Percentiles rank a stretch among this genome's conserved stretches.
Conservation (phyloP, 169 alveolate species). For the Plasmodium vivax region DNA sequence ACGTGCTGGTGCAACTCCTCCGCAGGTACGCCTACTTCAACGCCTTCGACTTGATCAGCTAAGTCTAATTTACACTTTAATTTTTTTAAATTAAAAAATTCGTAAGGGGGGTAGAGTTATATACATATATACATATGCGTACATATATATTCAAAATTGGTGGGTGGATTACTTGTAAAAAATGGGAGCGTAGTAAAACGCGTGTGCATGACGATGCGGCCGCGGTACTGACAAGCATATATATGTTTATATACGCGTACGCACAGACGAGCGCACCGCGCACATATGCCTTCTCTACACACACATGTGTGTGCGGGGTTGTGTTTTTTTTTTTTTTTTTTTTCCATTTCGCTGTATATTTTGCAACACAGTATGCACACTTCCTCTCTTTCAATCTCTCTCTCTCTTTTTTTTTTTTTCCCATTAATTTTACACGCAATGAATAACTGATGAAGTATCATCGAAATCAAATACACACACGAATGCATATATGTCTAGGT, state of each 20-base stretch:
- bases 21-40: slow-evolving; percentile 48
- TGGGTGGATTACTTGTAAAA: slow-evolving; percentile 22
- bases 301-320: not conserved
- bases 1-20: not conserved
- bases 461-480: slow-evolving; percentile 33
- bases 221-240: not conserved
- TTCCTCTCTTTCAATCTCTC: not conserved
- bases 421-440: slow-evolving; percentile 4
- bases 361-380: not conserved
- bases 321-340: not conserved
- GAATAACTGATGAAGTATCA: slow-evolving; percentile 17
- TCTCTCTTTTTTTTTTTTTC: slow-evolving; percentile 6
- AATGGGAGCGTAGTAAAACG: not conserved
- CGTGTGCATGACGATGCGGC: not conserved
- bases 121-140: not conserved
- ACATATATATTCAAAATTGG: slow-evolving; percentile 25
- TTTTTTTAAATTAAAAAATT: slow-evolving; percentile 33
- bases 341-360: not conserved
- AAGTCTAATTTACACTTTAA: not conserved
- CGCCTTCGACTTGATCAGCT: slow-evolving; percentile 2
- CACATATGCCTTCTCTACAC: not conserved
- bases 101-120: not conserved
- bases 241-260: not conserved
- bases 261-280: not conserved
- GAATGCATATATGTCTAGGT: not conserved